Evolutionary conservation across 1,284 basidiomycete genomes (phyloP), one percentile per base, ranked within the genome.

Genomic region (Agroathelia rolfsii): DNA sequence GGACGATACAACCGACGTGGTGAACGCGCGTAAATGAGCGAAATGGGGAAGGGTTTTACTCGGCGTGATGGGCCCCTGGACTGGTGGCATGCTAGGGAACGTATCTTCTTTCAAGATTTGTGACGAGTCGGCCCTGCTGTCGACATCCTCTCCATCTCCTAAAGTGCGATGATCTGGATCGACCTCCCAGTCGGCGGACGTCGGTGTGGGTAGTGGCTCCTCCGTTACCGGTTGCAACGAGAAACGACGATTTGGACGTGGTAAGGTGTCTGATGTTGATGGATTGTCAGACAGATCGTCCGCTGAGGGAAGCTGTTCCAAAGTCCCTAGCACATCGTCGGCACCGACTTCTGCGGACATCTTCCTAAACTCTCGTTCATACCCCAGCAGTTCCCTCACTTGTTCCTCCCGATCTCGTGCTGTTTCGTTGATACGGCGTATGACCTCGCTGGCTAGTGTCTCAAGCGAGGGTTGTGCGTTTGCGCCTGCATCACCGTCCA

Each of bases 311-410:
- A 87, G 59, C 41, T 68, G 72, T 15, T 85, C 81, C 34, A 87
- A 55, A 40, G 65, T 64, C 5, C 75, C 70, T 10, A 87, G 61
- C n/a, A 72, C 70, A 32, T 87, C 83, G 28, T 61, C 69, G 10
- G 83, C 83, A 28, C 79, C 78, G 16, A 82, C 68, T 51, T 85
- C 80, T 8, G 69, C 72, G 3, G 76, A 70, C 45, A 87, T 82
- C 52, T 73, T 77, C 44, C 70, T 67, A 47, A 87, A 74, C 53
- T 87, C 82, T 35, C 82, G 69, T 47, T 87, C 84, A 49, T 69
- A 83, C 41, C 74, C 78, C 24, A 81, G 56, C 37, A 87, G 55
- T 48, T 78, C 79, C 32, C 83, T 72, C 7, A 85, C 69, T 54
- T 87, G 83, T 4, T 66, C 69, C 52, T 87, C 83, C 36, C 84